Percentiles rank a stretch among this genome's conserved stretches.
Evolutionary conservation across 2,329 filamentous ascomycete genomes (phyloP).

Genomic region (Stemphylium vesicarium): DNA sequence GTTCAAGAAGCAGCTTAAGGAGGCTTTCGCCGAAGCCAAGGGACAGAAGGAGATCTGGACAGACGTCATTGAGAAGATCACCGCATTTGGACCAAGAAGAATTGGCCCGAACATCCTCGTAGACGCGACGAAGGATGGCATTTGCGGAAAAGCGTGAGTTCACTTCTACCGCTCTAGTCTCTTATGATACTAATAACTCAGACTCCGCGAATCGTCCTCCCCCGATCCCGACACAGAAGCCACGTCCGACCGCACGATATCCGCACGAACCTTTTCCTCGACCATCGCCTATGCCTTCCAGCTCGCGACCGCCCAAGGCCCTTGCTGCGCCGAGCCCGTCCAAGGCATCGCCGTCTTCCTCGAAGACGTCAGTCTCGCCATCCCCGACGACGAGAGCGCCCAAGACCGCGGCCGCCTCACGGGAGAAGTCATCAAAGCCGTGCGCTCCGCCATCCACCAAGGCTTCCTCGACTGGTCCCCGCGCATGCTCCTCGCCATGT

Average conservation of each 20-base stretch:
- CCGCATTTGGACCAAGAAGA: conserved; percentile 86
- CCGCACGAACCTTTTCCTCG: conserved; percentile 77
- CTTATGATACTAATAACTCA: conserved; percentile 19
- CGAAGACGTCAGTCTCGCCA: conserved; percentile 73
- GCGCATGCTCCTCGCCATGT: conserved; percentile 95
- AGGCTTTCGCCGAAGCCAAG: conserved; percentile 73
- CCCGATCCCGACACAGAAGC: conserved; percentile 46
- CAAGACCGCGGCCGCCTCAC: conserved; percentile 79
- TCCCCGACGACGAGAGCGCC: conserved; percentile 59
- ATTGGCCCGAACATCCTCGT: conserved; percentile 89
- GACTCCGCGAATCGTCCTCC: conserved; percentile 35
- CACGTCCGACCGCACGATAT: conserved; percentile 46
- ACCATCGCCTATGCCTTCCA: conserved; percentile 96
- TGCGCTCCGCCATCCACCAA: conserved; percentile 80
- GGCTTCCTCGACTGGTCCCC: conserved; percentile 96
- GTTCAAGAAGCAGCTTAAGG: conserved; percentile 74
- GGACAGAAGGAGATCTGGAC: conserved; percentile 79
- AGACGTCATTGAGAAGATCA: conserved; percentile 77
- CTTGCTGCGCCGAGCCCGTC: conserved; percentile 89
- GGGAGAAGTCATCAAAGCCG: conserved; percentile 89
- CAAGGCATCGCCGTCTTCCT: conserved; percentile 92
- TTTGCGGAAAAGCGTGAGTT: conserved; percentile 74
- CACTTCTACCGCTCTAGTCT: neutral
- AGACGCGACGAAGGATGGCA: conserved; percentile 75
- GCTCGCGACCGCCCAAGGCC: conserved; percentile 84